These are phyloP conservation scores for Bipolaris victoriae DNA, from an alignment of 2,329 filamentous ascomycete species.

Conservation along the genomic window DNA sequence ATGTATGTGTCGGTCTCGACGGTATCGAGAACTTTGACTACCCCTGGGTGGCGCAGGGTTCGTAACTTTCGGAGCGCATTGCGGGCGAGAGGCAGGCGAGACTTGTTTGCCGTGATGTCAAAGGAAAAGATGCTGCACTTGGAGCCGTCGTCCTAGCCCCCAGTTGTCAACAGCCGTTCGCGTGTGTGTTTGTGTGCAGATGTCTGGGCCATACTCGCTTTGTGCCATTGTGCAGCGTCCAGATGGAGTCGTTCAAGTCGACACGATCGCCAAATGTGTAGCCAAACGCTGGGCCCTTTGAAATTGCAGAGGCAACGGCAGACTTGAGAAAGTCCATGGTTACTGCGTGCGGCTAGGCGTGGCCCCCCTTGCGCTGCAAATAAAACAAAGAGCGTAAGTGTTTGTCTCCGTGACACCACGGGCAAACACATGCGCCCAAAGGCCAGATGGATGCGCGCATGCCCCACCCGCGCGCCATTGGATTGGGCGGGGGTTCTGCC, in stretches of 20 bases:
- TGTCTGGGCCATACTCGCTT: slow-evolving; percentile 69
- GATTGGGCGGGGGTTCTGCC: background rate
- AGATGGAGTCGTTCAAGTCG: slow-evolving; percentile 91
- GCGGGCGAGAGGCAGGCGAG: slow-evolving; percentile 81
- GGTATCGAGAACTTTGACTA: slow-evolving; percentile 92
- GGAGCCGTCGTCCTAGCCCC: slow-evolving; percentile 81
- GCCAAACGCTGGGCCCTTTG: slow-evolving; percentile 90
- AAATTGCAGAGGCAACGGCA: slow-evolving; percentile 93
- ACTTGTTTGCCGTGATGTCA: slow-evolving; percentile 80
- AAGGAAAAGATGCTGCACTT: slow-evolving; percentile 98
- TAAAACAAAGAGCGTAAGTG: background rate
- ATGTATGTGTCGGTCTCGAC: slow-evolving; percentile 97
- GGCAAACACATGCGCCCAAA: slow-evolving; percentile 11
- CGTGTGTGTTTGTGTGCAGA: slow-evolving; percentile 13
- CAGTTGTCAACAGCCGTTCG: slow-evolving; percentile 29
- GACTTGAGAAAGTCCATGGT: slow-evolving; percentile 97
- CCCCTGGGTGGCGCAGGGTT: slow-evolving; percentile 90
- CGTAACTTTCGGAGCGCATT: slow-evolving; percentile 94
- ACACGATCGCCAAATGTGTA: slow-evolving; percentile 93
- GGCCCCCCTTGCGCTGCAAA: background rate
- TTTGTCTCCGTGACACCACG: background rate
- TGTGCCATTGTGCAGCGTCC: slow-evolving; percentile 94
- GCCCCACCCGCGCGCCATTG: slow-evolving; percentile 4
- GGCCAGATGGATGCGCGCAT: slow-evolving; percentile 14
- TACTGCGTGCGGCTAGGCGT: background rate